Conservation (phyloP, 345 rosid species). For the Brassica incana region DNA sequence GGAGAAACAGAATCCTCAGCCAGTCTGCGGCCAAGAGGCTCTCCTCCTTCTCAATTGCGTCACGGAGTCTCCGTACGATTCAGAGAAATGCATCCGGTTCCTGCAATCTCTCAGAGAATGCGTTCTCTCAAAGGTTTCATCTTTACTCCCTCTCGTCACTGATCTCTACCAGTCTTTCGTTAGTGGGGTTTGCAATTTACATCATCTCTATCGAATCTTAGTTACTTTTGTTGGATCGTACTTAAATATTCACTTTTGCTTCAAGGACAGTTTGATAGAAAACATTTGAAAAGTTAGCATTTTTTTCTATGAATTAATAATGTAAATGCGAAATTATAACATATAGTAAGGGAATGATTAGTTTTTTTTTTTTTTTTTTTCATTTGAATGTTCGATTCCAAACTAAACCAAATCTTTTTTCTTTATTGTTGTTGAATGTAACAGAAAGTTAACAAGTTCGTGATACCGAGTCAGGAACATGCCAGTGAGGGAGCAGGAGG, state of each 20-base stretch:
- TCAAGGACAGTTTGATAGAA: neutral
- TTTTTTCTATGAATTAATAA: neutral
- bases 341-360: too few species aligned
- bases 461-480: slow-evolving; percentile 47
- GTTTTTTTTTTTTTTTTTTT: too few species aligned
- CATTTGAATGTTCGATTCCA: neutral
- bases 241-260: neutral
- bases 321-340: neutral
- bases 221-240: neutral
- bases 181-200: neutral
- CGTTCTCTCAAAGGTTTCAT: slow-evolving; percentile 59
- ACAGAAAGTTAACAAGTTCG: slow-evolving; percentile 78
- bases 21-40: slow-evolving; percentile 70
- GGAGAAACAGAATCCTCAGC: slow-evolving; percentile 46
- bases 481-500: slow-evolving; percentile 42
- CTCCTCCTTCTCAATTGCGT: slow-evolving; percentile 83
- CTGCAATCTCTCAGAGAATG: slow-evolving; percentile 66
- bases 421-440: neutral
- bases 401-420: neutral
- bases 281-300: neutral
- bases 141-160: neutral
- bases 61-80: slow-evolving; percentile 61
- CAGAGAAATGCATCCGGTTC: slow-evolving; percentile 58
- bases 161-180: neutral
- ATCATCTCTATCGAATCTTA: neutral